Base-by-base conservation (phyloP, 2,329 filamentous ascomycete genomes). In the Aspergillus sp. region DNA sequence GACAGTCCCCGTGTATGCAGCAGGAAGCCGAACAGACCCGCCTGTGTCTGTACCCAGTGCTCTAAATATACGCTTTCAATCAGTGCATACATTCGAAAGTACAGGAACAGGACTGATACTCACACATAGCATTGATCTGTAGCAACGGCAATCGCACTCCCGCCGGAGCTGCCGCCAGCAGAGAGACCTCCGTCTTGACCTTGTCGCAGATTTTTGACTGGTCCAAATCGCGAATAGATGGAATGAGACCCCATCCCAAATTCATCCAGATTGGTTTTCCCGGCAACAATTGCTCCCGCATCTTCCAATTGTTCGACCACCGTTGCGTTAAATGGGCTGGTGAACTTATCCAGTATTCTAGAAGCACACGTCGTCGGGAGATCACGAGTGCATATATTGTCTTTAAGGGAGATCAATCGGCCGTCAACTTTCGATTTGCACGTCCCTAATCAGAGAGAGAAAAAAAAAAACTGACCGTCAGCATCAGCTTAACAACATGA, bases 181-280 rank as follows among this genome's bases (percentile, higher is more conserved):
- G 89, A 93, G 27, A 81, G 63, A 29, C 69, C 64, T 26, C 45
- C 69, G 37, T 60, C 62, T 35, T 56, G 46, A 42, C 58, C 49
- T 27, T 59, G 69, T 41, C 71, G 65, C 6, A 68, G 71, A 48
- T 78, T 82, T 41, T 64, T 71, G 5, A 91, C 86, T 1, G 79
- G 63, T 1, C 86, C 87, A 55, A 83, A 81, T 43, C 74, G 68
- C 1, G 88, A 90, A 57, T 84, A 71, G 13, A 75, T 77, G 1
- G 83, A 86, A 61, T 95, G 85, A 7, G 89, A 94, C 2, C 90
- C 90, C 90, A 95, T 95, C 27, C 90, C 90, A 62, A 95, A 95
- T 62, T 95, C 93, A 68, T 97, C 93, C 74, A 97, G 82, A 62
- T 95, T 95, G 2, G 89, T 90, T 67, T 95, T 95, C 6, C 85